Evolutionary conservation across 2,329 filamentous ascomycete species (phyloP).

Genomic region (Sporothrix protearum): DNA sequence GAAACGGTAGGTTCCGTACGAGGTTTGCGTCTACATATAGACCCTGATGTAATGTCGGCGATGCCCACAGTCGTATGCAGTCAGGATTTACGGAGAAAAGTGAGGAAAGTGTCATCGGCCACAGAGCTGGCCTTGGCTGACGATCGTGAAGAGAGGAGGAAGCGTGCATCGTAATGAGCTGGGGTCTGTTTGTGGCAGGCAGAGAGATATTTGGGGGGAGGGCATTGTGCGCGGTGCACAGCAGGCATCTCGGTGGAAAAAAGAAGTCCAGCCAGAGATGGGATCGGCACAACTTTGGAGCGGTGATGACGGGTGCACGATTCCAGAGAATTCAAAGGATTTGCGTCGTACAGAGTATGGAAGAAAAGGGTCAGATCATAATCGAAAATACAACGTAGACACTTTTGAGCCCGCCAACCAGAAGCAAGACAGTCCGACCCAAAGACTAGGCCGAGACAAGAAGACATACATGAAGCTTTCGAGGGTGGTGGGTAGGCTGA

Average conservation of each 20-base stretch:
- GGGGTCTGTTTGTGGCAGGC: neutral
- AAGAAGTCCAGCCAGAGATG: neutral
- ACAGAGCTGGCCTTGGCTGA: neutral
- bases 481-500: neutral
- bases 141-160: neutral
- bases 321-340: neutral
- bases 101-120: neutral
- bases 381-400: neutral
- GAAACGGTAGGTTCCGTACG: neutral
- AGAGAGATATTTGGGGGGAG: neutral
- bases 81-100: neutral
- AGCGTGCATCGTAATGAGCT: neutral
- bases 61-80: neutral
- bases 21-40: neutral
- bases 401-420: neutral
- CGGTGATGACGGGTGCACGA: slow-evolving; percentile 8
- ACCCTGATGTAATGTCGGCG: neutral
- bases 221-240: neutral
- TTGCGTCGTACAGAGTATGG: neutral
- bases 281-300: slow-evolving; percentile 13
- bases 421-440: neutral
- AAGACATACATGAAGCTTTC: neutral
- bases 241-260: neutral
- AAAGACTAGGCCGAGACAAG: neutral
- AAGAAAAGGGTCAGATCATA: neutral